Percentiles rank a stretch among this genome's conserved stretches.
These are phyloP conservation scores for Cardiospermum halicacabum DNA, from an alignment of 345 rosid species.

Conservation along the genomic window DNA sequence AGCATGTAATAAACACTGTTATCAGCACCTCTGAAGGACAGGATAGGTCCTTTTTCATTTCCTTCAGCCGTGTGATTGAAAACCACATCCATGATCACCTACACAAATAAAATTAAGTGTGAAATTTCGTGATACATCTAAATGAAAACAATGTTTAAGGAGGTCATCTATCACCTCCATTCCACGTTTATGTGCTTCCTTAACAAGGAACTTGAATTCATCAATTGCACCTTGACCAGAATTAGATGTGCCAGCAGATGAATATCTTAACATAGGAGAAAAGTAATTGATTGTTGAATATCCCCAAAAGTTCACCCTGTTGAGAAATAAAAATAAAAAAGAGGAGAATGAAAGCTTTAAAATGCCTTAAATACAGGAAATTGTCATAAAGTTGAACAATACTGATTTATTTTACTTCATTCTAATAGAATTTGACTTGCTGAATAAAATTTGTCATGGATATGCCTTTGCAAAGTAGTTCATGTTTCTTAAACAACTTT, in stretches of 20 bases:
- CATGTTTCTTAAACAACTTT: slow-evolving; percentile 10
- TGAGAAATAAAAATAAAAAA: slow-evolving; percentile 21
- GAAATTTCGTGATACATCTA: slow-evolving; percentile 13
- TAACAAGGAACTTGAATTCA: slow-evolving; percentile 81
- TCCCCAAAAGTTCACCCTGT: slow-evolving; percentile 97
- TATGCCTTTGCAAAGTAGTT: not conserved
- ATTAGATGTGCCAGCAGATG: slow-evolving; percentile 53
- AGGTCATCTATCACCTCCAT: slow-evolving; percentile 63
- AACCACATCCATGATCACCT: slow-evolving; percentile 95
- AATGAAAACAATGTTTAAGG: slow-evolving; percentile 6
- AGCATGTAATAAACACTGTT: slow-evolving; percentile 93
- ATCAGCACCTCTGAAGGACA: slow-evolving; percentile 91
- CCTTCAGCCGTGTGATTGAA: slow-evolving; percentile 99
- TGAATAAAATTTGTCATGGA: not conserved
- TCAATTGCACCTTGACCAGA: slow-evolving; percentile 70
- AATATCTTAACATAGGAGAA: slow-evolving; percentile 91
- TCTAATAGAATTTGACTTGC: not conserved
- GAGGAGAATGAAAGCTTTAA: slow-evolving; percentile 9
- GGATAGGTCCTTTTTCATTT: slow-evolving; percentile 80
- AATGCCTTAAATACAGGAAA: not conserved
- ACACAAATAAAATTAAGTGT: slow-evolving; percentile 26
- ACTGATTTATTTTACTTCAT: not conserved
- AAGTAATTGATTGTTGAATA: slow-evolving; percentile 85
- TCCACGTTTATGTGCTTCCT: slow-evolving; percentile 92
- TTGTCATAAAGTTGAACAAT: not conserved